Evolutionary conservation across 148 eudicot genomes (phyloP).

Genomic region (Chenopodium suecicum): DNA sequence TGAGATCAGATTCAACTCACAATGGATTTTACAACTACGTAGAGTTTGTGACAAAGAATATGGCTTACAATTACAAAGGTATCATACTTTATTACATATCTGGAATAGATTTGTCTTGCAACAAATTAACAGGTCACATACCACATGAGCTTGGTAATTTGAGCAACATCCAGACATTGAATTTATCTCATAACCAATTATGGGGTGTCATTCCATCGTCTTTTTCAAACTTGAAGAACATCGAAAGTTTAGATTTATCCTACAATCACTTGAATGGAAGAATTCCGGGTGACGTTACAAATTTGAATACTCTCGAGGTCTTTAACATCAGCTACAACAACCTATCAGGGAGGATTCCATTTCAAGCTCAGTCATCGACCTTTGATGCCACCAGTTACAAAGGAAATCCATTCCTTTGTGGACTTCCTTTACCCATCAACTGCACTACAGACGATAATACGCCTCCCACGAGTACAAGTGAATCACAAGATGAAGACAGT

Average conservation of each 20-base stretch:
- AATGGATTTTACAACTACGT: no score
- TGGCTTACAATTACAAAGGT: background rate
- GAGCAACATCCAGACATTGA: background rate
- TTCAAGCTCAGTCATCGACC: constrained; percentile 2
- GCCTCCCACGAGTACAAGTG: background rate
- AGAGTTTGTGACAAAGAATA: constrained; percentile 3
- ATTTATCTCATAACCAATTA: constrained; percentile 23
- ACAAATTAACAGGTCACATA: constrained; percentile 11
- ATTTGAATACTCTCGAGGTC: constrained; percentile 2
- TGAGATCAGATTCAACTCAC: no score
- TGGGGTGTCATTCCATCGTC: constrained; percentile 17
- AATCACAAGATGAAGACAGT: background rate
- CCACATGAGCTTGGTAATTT: constrained; percentile 14
- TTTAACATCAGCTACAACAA: constrained; percentile 26
- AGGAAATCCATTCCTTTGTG: constrained; percentile 18
- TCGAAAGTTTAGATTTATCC: constrained; percentile 25
- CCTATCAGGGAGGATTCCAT: constrained; percentile 6
- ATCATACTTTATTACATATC: background rate
- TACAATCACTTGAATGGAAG: constrained; percentile 19
- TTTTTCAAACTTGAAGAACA: constrained; percentile 5
- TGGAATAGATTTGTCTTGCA: constrained; percentile 20
- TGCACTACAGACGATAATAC: background rate
- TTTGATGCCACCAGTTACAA: constrained; percentile 19
- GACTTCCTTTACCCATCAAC: background rate
- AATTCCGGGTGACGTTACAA: background rate